Evolutionary conservation across 2,329 filamentous ascomycete species (phyloP).

Genomic region (Neonectria sp.): DNA sequence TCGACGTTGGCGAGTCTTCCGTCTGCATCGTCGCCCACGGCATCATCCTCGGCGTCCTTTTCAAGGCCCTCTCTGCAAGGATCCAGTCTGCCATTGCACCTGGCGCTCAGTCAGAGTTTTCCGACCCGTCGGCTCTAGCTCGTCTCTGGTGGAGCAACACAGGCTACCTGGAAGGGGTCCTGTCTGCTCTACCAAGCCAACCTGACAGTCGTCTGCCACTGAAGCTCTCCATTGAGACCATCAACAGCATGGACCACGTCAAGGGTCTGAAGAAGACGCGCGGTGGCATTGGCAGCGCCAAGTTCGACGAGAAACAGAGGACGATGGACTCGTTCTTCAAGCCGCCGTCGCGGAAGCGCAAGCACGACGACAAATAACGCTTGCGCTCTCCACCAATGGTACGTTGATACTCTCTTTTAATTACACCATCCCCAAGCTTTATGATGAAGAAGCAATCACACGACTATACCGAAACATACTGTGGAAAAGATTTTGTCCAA

Average conservation of each 20-base stretch:
- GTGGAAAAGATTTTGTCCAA: slow-evolving; percentile 84
- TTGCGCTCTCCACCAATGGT: slow-evolving; percentile 53
- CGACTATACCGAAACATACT: slow-evolving; percentile 84
- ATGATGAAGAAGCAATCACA: slow-evolving; percentile 82
- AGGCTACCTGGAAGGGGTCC: slow-evolving; percentile 58
- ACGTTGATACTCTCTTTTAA: slow-evolving; percentile 49
- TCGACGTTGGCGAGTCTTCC: slow-evolving; percentile 23
- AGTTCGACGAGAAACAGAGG: slow-evolving; percentile 82
- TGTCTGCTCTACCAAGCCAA: slow-evolving; percentile 32
- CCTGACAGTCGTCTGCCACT: slow-evolving; percentile 37
- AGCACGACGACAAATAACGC: slow-evolving; percentile 43
- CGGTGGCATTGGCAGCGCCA: slow-evolving; percentile 85
- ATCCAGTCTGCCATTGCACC: slow-evolving; percentile 54
- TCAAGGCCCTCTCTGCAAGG: slow-evolving; percentile 72
- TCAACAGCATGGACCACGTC: slow-evolving; percentile 83
- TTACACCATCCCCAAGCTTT: slow-evolving; percentile 39
- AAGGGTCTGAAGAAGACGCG: slow-evolving; percentile 82
- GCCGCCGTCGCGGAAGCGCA: slow-evolving; percentile 45
- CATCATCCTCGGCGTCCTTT: slow-evolving; percentile 80
- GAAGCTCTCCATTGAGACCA: slow-evolving; percentile 64
- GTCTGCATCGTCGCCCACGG: slow-evolving; percentile 81
- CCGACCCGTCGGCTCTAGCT: slow-evolving; percentile 29
- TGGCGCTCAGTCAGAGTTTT: slow-evolving; percentile 28
- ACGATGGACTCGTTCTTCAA: slow-evolving; percentile 86
- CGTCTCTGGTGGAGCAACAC: slow-evolving; percentile 68